Base-by-base conservation (phyloP, 805 yeast species). In the Candida koratica region DNA sequence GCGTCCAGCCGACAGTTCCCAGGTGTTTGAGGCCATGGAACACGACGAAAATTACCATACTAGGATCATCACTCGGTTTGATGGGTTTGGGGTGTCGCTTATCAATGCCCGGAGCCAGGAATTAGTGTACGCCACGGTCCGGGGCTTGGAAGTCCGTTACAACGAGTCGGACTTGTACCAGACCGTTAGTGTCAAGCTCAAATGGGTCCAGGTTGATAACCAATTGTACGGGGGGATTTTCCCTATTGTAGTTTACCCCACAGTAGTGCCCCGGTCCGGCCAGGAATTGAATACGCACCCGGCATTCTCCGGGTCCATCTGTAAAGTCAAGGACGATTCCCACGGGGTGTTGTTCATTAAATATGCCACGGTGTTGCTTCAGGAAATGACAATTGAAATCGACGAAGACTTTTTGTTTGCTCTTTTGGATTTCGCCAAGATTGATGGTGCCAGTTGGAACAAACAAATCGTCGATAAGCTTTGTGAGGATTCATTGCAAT, bases 191-290 rank as follows among this genome's bases (percentile, higher is more conserved):
- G 63, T 81, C 61, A 88, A 87, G 52, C 59, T 89, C 49, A 89
- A 90, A 53, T 94, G 98, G 98, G 65, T 93, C 20, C 99, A 93
- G 58, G 70, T 90, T 32, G 98, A 93, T 56, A 90, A 93, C 51
- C 96, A 88, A 54, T 61, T 90, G 32, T 86, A 79, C 50, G 95
- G 96, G 3, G 84, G 95, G 9, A 74, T 81, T 1, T 93, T 74
- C 61, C 97, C 97, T 2, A 90, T 89, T 37, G 67, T 93, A 9
- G 45, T 93, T 7, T 94, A 86, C 54, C 99, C 99, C 4, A 81
- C 88, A 2, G 88, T 86, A 7, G 75, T 93, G 32, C 95, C 96
- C 2, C 84, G 86, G 50, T 80, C 86, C 0, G 77, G 81, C 4
- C 75, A 76, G 45, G 97, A 90, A 49, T 76, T 88, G 76, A 82